Evolutionary conservation across 257 asterid species (phyloP), one percentile per base, ranked within the genome.

Genomic region (Solanum etuberosum): DNA sequence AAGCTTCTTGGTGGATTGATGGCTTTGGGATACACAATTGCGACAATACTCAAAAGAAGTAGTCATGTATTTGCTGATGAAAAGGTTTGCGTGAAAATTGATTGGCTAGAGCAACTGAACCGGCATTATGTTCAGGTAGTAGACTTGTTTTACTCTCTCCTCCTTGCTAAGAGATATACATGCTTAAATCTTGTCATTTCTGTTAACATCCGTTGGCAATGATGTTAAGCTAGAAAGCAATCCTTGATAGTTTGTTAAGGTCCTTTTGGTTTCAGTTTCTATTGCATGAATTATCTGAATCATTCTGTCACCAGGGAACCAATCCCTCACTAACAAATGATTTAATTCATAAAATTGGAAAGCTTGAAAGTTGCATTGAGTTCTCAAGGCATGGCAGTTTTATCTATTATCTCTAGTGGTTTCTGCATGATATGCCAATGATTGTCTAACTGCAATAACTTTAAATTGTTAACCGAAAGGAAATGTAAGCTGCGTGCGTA

Each of bases 21-120:
- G 99, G 99, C 99, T 73, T 89, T 97, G 94, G 99, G 99, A 87
- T 97, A 97, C 90, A 96, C 99, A 76, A 97, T 97, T 90, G 99
- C 98, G 38, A 91, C 99, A 87, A 97, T 97, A 86, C 98, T 97
- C 87, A 97, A 96, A 91, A 91, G 99, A 96, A 97, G 90, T 87
- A 95, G 99, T 93, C 99, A 95, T 85, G 91, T 96, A 5, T 93
- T 97, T 88, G 85, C 88, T 78, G 95, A 96, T 59, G 99, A 97
- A 81, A 94, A 93, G 91, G 98, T 94, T 89, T 96, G 97, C 63
- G 97, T 96, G 87, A 97, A 97, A 92, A 90, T 97, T 84, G 99
- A 97, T 89, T 94, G 97, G 98, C 95, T 97, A 37, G 99, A 94
- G 91, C 99, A 97, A 91, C 89, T 97, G 87, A 93, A 96, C 74